Evolutionary conservation across 345 rosid genomes (phyloP), one percentile per base, ranked within the genome.

Genomic region (Eucalyptus marginata): DNA sequence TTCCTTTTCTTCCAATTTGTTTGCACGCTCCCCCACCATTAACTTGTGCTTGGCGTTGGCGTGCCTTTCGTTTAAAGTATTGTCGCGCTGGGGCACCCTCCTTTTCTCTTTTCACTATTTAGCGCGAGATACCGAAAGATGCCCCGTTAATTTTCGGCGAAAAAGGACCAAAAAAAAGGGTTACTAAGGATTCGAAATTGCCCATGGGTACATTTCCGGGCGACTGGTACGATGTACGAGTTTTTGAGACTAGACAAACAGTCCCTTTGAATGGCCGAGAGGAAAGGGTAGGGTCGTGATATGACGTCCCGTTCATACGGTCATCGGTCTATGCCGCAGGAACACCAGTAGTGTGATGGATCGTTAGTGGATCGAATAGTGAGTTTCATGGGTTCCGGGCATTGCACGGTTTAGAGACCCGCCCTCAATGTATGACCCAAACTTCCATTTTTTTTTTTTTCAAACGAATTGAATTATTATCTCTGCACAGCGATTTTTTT

Each of bases 51-150:
- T 40, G 84, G 84, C 84, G 47, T 20, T 76, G 84, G 84, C 84
- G 84, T 76, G 84, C 84, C 84, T 76, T 40, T 20, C 84, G 84
- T 76, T 40, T 76, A 20, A 76, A 76, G 84, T 20, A 76, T 20
- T 20, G 47, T 76, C 84, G 84, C 13, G 84, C 44, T 40, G 84
- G 44, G 76, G 84, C 29, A 2, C 84, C 24, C 83, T 16, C 3
- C 33, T 40, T 40, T 22, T 20, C 46, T 36, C 83, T 40, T 36
- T 40, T 40, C 24, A 12, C 47, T 20, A 36, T 40, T 76, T 76
- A 76, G 84, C 4, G 47, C 84, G 15, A 6, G 83, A 5, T 10
- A 36, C 43, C 83, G 14, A 40, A 36, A 71, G 46, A 71, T 71
- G 24, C 13, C 83, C 46, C 14, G 22, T 71, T 71, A 10, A 20